Evolutionary conservation across 768 basidiomycete species (phyloP), one percentile per base, ranked within the genome.

Genomic region (Trametes sanguinea): DNA sequence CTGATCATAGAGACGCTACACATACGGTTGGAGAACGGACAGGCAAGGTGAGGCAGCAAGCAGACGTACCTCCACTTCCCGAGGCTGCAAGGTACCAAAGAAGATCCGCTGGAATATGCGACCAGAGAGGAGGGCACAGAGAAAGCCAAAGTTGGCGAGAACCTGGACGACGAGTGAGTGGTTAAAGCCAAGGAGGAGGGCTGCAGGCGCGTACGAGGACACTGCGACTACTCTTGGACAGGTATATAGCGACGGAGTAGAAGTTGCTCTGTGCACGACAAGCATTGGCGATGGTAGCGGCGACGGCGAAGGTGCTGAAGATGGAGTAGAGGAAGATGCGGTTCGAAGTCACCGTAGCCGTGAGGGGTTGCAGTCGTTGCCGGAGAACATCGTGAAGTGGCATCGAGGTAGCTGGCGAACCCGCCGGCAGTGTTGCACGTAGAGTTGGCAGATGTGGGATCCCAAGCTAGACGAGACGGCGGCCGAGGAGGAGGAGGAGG

Each of bases 201-300:
- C 16, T 5, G 42, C 2, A 46, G 27, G 33, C 17, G 67, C 87
- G 64, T 63, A 98, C 97, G 78, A 99, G 78, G 56, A 95, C 86
- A 67, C 92, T 94, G n/a, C 93, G 86, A 70, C 88, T 94, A 71
- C 93, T 95, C 77, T 90, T 91, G 4, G 93, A 90, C n/a, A 99
- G 83, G 70, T 88, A 90, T 2, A 99, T 93, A 33, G 92, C 85
- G 3, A 96, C 89, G 14, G 95, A 89, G 73, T 95, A 99, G 77
- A 98, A 98, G 78, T 95, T 97, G 69, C 87, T 88, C 68, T 95
- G 83, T 55, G 83, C 87, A 69, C 86, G 83, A 70, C 94, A 82
- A 10, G 94, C 94, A 74, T 90, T 92, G 51, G 82, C 75, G 62
- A 98, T 81, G 30, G 91, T 89, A 17, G 83, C 85, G 0, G 82